phyloP scores from a whole-genome alignment of 768 basidiomycete species.

The Russula sp. region DNA sequence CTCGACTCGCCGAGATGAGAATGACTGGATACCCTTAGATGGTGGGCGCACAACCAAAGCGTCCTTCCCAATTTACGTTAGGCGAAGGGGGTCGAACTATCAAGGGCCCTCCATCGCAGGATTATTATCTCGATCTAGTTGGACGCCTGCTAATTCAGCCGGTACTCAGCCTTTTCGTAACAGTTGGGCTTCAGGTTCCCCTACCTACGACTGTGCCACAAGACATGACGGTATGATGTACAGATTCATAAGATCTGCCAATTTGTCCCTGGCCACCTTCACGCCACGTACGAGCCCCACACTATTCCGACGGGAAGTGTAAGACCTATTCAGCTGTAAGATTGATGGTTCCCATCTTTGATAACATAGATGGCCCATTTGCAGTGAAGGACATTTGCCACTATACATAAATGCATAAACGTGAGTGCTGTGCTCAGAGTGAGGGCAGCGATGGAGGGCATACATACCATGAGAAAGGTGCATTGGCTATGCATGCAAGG shows the following conservation, averaged over 20 bases:
- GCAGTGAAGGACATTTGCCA: background rate
- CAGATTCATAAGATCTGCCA: background rate
- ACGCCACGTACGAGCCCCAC: background rate
- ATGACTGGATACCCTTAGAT: background rate
- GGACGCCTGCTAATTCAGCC: background rate
- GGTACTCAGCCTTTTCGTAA: background rate
- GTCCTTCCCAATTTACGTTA: too few species aligned
- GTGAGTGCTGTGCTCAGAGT: background rate
- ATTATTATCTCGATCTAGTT: background rate
- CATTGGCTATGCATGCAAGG: background rate
- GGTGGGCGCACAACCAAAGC: background rate
- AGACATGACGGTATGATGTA: background rate
- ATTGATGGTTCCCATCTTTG: background rate
- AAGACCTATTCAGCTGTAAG: background rate
- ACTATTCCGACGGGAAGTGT: background rate
- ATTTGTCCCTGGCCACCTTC: background rate
- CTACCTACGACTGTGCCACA: background rate
- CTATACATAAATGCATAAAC: background rate
- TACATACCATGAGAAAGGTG: background rate
- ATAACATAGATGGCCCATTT: background rate
- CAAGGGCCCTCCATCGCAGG: background rate
- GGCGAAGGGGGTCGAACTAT: background rate
- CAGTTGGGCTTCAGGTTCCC: background rate
- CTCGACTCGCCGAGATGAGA: background rate
- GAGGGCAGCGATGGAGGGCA: background rate